Conservation (phyloP, 2,329 filamentous ascomycete species). For the Nemania serpens region DNA sequence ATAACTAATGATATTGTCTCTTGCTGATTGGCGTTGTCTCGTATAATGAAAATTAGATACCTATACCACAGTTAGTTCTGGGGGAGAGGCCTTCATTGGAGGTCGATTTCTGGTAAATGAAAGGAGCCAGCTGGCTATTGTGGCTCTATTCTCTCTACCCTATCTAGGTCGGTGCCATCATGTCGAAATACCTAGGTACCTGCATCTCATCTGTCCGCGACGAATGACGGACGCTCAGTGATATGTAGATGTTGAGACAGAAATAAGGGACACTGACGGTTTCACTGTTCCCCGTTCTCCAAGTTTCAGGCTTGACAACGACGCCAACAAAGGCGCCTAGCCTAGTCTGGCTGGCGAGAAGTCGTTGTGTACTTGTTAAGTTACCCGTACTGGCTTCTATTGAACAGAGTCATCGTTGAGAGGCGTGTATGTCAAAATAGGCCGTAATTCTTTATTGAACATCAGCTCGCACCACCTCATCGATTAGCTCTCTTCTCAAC, state of each 20-base stretch:
- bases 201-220: background rate
- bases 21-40: constrained; percentile 1
- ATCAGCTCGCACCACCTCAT: too few relatives aligned
- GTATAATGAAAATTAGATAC: background rate
- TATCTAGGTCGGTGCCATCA: background rate
- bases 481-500: too few relatives aligned
- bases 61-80: too few relatives aligned
- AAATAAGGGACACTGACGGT: constrained; percentile 9
- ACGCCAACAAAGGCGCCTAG: background rate
- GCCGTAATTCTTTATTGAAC: too few relatives aligned
- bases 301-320: constrained; percentile 19
- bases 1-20: background rate
- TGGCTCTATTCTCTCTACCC: too few relatives aligned
- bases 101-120: too few relatives aligned
- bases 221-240: background rate
- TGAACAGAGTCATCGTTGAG: too few relatives aligned
- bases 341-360: background rate
- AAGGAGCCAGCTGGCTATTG: too few relatives aligned
- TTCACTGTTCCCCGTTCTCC: constrained; percentile 12
- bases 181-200: background rate
- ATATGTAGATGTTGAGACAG: background rate
- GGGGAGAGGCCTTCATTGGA: too few relatives aligned
- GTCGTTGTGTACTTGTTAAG: background rate
- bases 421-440: too few relatives aligned
- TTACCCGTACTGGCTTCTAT: too few relatives aligned